Conservation (phyloP, 2,329 filamentous ascomycete genomes). For the Penicillium sp. region DNA sequence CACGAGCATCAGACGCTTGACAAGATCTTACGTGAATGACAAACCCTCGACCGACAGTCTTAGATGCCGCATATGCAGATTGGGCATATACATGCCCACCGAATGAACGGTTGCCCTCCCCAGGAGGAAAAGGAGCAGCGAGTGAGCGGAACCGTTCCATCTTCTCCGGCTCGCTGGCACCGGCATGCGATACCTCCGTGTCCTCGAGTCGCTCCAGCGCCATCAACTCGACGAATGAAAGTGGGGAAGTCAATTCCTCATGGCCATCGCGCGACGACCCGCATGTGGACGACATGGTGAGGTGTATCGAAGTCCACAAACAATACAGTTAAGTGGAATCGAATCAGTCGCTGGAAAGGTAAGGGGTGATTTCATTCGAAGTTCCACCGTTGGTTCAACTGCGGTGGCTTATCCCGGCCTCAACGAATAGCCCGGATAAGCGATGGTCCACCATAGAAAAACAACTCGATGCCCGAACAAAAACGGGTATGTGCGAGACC, state of each 20-base stretch:
- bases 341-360: no score
- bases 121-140: conserved; percentile 43
- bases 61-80: conserved; percentile 55
- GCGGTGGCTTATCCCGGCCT: no score
- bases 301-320: neutral
- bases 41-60: conserved; percentile 52
- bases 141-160: conserved; percentile 32
- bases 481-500: neutral
- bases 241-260: conserved; percentile 14
- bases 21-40: conserved; percentile 49
- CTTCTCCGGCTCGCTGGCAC: conserved; percentile 23
- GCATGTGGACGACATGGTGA: conserved; percentile 19
- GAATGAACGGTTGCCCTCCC: conserved; percentile 46
- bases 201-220: conserved; percentile 29
- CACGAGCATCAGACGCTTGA: neutral
- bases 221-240: conserved; percentile 33
- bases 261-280: conserved; percentile 5
- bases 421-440: no score
- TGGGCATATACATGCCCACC: conserved; percentile 59
- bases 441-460: no score
- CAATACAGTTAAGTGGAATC: no score
- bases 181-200: conserved; percentile 5
- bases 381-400: no score
- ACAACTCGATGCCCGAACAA: neutral
- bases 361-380: no score